Evolutionary conservation across 2,329 filamentous ascomycete genomes (phyloP), one percentile per base, ranked within the genome.

Genomic region (Fusarium sp.): DNA sequence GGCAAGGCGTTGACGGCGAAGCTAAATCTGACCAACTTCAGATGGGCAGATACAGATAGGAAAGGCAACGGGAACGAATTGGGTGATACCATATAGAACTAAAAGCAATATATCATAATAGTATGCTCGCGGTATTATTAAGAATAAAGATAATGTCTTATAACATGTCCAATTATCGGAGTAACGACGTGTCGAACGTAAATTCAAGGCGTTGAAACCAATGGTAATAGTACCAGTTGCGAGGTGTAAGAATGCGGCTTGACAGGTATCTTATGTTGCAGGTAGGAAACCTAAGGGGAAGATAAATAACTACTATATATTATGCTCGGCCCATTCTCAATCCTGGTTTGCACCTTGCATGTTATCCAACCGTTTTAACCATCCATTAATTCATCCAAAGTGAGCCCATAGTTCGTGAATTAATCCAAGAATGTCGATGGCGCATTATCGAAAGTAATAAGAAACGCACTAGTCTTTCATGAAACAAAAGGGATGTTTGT

Each of bases 251-350:
- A 27, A n/a, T 47, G 34, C 43, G 46, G 25, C 34, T 43, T 43
- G 34, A 63, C 9, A 52, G 38, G 24, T 54, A 58, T 70, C 49
- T 59, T 53, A 46, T 58, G 29, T 49, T 58, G 46, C 27, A 58
- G 42, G 34, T 30, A 40, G 43, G 16, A 29, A 57, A 38, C 40
- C 40, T 30, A 20, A 45, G n/a, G 6, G 42, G 16, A 15, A 43
- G 20, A 44, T 52, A 46, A 63, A 47, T 64, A 60, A 27, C 43
- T 71, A 65, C 57, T 71, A 71, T 32, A 55, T 71, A 65, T 71
- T 71, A 71, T 44, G 63, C 46, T 69, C 44, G 11, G 52, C 42
- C 22, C 34, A 32, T 44, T 52, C 56, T 51, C 24, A 50, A 32
- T 53, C 53, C 44, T 32, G 22, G 29, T 51, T 52, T 51, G 55